These are phyloP conservation scores for Ustilago loliicola DNA, from an alignment of 1,284 basidiomycete genomes.

Conservation along the genomic window DNA sequence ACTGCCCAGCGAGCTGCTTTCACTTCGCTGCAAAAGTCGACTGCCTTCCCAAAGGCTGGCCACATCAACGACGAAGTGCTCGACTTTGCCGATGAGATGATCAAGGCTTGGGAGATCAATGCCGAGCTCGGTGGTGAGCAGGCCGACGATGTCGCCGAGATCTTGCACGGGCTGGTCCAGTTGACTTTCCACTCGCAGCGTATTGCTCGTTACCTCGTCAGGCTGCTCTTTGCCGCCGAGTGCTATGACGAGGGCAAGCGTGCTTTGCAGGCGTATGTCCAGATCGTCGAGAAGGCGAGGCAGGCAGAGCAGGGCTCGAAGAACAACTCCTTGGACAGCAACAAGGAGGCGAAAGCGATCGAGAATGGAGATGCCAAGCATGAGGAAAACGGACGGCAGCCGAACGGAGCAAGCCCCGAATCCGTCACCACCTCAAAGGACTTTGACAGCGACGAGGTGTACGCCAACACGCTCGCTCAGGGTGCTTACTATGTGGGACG, in stretches of 20 bases:
- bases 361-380: constrained; percentile 26
- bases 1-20: constrained; percentile 51
- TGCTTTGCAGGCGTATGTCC: constrained; percentile 61
- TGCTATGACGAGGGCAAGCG: constrained; percentile 61
- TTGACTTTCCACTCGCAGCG: constrained; percentile 68
- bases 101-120: constrained; percentile 81
- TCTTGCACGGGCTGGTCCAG: constrained; percentile 61
- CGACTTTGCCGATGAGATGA: constrained; percentile 84
- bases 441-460: constrained; percentile 54
- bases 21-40: constrained; percentile 71
- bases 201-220: constrained; percentile 60
- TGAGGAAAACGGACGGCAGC: not conserved
- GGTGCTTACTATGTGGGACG: constrained; percentile 55
- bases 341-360: constrained; percentile 10
- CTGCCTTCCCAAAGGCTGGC: constrained; percentile 86
- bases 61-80: constrained; percentile 84
- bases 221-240: constrained; percentile 64
- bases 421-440: constrained; percentile 33
- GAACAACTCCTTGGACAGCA: constrained; percentile 19
- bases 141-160: constrained; percentile 66
- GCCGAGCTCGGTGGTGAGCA: constrained; percentile 61
- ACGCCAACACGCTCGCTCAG: constrained; percentile 55
- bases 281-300: constrained; percentile 67
- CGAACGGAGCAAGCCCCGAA: constrained; percentile 5
- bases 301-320: constrained; percentile 43